Evolutionary conservation across 768 basidiomycete species (phyloP), one percentile per base, ranked within the genome.

Genomic region (Neoboletus magnificus): DNA sequence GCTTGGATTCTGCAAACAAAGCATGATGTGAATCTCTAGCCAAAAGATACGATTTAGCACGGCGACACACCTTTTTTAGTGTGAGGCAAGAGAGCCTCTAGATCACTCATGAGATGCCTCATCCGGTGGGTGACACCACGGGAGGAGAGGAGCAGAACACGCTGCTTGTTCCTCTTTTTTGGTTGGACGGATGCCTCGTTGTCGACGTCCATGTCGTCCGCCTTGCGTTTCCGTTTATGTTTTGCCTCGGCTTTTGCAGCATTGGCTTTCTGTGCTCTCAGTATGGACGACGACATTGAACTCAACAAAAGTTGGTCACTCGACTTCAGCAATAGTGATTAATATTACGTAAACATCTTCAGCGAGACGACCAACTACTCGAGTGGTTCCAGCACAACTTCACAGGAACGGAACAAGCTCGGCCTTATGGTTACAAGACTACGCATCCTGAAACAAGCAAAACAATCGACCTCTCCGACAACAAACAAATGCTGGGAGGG

Each of bases 101-200:
- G 67, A 71, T 99, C 97, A 62, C 87, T 90, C 93, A 98, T 94
- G 55, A 99, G 77, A 72, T 99, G 97, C 59, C 97, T 77, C 94
- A 98, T 98, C 27, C 97, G 83, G 72, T 95, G 90, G 20, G 93
- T 98, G 52, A 98, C 82, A 50, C 97, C 97, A 54, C 97, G 81
- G 48, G 96, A 98, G 40, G 90, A 93, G 48, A 98, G 83, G 64
- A 98, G 70, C 50, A 99, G 77, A 7, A 98, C 95, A 59, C 95
- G 84, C 77, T 99, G 96, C 81, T 93, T 97, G 77, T 98, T 95
- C 71, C 84, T 85, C 74, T 83, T 85, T 67, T 82, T 84, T 16
- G 76, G 67, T 8, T 62, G 66, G 35, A 67, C 62, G 5, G 66
- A 57, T 25, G 67, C 74, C 37, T 78, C 79, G 12, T 79, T 74